A percentile compares a stretch with the other conserved stretches of the same genome.
phyloP scores from a whole-genome alignment of 306 rosid genomes.

The Luffa aegyptiaca region DNA sequence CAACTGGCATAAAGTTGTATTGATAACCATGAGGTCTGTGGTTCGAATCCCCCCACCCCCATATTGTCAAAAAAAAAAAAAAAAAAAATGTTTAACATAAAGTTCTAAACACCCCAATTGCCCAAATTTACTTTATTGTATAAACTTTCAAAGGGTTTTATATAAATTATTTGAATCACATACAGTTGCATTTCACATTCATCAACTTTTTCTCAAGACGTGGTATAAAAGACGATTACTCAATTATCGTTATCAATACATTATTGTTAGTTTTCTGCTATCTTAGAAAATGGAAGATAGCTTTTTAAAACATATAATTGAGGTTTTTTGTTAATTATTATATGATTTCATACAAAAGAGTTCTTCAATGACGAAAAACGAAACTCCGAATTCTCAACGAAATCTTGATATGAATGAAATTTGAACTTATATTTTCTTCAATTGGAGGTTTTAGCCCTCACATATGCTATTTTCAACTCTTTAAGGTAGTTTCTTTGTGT shows the following conservation, averaged over 20 bases:
- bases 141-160: neutral
- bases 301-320: neutral
- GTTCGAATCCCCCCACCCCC: no score
- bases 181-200: neutral
- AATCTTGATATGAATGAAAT: neutral
- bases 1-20: no score
- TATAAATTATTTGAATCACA: neutral
- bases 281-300: neutral
- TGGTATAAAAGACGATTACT: neutral
- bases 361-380: neutral
- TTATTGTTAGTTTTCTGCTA: neutral
- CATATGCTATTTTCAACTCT: neutral
- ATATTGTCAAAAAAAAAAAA: no score
- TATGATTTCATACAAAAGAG: neutral
- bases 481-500: neutral
- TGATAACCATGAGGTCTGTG: no score
- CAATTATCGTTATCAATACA: neutral
- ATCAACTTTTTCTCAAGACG: neutral
- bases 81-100: neutral
- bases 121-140: neutral
- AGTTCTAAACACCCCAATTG: neutral
- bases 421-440: neutral
- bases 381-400: neutral
- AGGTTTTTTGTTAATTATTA: neutral
- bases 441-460: neutral